A percentile compares a stretch with the other conserved stretches of the same genome.
These are phyloP conservation scores for Blastosporella zonata DNA, from an alignment of 1,284 basidiomycete species.

Conservation along the genomic window DNA sequence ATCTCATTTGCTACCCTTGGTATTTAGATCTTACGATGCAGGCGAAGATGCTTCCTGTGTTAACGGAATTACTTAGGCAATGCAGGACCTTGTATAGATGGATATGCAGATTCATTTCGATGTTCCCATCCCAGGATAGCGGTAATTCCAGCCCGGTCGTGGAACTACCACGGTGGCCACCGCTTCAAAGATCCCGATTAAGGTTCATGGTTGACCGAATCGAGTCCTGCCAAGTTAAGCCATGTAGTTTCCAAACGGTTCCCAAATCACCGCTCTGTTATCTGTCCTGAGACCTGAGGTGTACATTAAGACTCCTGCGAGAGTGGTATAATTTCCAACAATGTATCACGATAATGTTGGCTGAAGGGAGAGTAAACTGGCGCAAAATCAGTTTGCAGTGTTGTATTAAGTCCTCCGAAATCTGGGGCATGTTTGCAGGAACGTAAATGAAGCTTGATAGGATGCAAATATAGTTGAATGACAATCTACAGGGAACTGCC, in stretches of 20 bases:
- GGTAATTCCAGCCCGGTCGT: neutral
- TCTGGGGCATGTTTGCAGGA: too few relatives aligned
- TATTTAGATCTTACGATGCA: neutral
- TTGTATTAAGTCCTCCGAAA: too few relatives aligned
- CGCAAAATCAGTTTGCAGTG: too few relatives aligned
- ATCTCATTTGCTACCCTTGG: neutral
- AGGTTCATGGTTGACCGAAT: neutral
- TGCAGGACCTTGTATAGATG: neutral
- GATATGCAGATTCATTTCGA: conserved; percentile 2
- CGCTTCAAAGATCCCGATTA: neutral
- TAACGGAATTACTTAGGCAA: neutral
- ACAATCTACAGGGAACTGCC: too few relatives aligned
- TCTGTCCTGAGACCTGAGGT: neutral
- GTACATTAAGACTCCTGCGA: neutral
- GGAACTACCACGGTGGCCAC: neutral
- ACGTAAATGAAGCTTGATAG: too few relatives aligned
- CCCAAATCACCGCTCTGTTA: neutral
- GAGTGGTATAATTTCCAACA: neutral
- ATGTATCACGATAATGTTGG: too few relatives aligned
- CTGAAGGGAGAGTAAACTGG: too few relatives aligned
- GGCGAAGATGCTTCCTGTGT: neutral
- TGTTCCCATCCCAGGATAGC: neutral
- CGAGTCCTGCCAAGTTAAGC: neutral
- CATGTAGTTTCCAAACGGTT: conserved; percentile 2
- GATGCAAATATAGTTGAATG: too few relatives aligned